phyloP scores from a whole-genome alignment of 1,139 yeast species.

The Diutina rugosa region DNA sequence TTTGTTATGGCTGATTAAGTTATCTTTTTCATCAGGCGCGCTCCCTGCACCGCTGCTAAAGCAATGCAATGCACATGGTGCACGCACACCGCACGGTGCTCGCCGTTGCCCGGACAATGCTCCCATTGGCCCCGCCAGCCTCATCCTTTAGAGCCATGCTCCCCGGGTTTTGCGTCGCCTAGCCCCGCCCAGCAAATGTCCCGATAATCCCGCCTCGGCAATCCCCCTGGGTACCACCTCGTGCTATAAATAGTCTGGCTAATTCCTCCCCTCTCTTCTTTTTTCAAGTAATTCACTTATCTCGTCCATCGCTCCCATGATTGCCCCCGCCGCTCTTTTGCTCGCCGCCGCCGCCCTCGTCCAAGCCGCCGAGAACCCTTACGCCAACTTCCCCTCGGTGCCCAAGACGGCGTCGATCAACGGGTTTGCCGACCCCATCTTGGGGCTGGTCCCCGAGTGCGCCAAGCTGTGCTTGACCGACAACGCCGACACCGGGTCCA shows the following conservation, averaged over 20 bases:
- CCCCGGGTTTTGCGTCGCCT: no score
- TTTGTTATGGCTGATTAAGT: not conserved
- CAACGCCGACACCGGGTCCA: conserved; percentile 13
- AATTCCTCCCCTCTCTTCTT: not conserved
- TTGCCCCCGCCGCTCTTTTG: conserved; percentile 3
- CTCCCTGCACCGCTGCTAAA: not conserved
- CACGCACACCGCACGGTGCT: not conserved
- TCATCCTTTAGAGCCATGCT: not conserved
- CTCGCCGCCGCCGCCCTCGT: conserved; percentile 3
- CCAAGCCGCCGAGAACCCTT: conserved; percentile 6
- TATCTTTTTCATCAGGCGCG: not conserved
- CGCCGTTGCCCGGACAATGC: not conserved
- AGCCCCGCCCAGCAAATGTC: no score
- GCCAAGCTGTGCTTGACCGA: conserved; percentile 29
- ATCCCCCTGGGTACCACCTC: not conserved
- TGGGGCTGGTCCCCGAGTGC: conserved; percentile 26
- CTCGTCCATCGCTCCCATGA: not conserved
- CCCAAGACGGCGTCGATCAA: conserved; percentile 37
- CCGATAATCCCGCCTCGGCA: no score
- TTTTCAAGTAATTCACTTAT: not conserved
- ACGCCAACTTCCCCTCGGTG: conserved; percentile 32
- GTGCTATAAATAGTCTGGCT: not conserved
- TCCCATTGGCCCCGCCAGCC: not conserved
- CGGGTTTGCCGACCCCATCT: conserved; percentile 40
- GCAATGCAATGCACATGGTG: not conserved